Base-by-base conservation (phyloP, 139 green algal genomes). In the Protoeuglena noctilucae region DNA sequence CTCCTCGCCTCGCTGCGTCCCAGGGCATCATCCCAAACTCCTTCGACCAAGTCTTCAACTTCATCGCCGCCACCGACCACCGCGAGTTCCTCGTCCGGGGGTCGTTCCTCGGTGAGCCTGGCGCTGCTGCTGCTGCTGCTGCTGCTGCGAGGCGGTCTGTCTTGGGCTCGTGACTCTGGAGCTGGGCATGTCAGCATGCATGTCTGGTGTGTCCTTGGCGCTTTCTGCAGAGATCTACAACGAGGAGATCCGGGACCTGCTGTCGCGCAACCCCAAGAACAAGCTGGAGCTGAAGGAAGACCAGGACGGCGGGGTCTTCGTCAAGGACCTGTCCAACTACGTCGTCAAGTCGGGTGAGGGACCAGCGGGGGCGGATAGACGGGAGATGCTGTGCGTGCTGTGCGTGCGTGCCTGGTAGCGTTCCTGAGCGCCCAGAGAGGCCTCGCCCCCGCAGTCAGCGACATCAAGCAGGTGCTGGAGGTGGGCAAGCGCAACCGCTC, bases 141-240 rank as follows among this genome's bases (percentile, higher is more conserved):
- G n/a, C n/a, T n/a, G n/a, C n/a, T n/a, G n/a, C n/a, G n/a, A n/a
- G n/a, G n/a, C n/a, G n/a, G n/a, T n/a, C n/a, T n/a, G n/a, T n/a
- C n/a, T n/a, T n/a, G n/a, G n/a, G n/a, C n/a, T n/a, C n/a, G n/a
- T n/a, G n/a, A n/a, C n/a, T n/a, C n/a, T n/a, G n/a, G n/a, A n/a
- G n/a, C n/a, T n/a, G n/a, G n/a, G n/a, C n/a, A n/a, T n/a, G n/a
- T n/a, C n/a, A n/a, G n/a, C n/a, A n/a, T n/a, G n/a, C n/a, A n/a
- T n/a, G n/a, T n/a, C n/a, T n/a, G n/a, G n/a, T n/a, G n/a, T 57
- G 19, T 53, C 16, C 9, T 22, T 57, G 9, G 9, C 47, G 51
- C n/a, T n/a, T n/a, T n/a, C n/a, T n/a, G n/a, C n/a, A n/a, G 85
- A 94, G 54, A 85, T 94, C 48, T 94, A 94, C 69, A 93, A 93